phyloP scores from a whole-genome alignment of 495 filamentous ascomycete species.

The Podospora comata region DNA sequence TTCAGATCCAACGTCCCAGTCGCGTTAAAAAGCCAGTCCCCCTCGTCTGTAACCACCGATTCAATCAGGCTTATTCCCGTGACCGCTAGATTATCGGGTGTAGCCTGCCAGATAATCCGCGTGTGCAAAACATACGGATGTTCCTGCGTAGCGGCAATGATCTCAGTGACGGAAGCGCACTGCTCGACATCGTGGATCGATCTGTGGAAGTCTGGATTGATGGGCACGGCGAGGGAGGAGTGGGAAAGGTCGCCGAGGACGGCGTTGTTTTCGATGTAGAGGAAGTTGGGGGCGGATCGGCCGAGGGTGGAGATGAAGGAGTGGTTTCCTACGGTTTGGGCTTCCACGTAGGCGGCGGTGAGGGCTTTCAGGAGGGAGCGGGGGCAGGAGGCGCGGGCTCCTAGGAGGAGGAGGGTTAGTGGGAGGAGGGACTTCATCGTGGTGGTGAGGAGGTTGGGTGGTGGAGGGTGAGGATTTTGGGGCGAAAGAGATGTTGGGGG shows the following conservation, averaged over 20 bases:
- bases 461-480: background rate
- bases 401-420: slow-evolving; percentile 7
- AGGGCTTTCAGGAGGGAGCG: slow-evolving; percentile 23
- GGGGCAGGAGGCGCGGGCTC: slow-evolving; percentile 24
- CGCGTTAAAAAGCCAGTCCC: background rate
- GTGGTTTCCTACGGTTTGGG: slow-evolving; percentile 23
- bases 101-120: slow-evolving; percentile 32
- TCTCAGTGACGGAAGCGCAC: slow-evolving; percentile 49
- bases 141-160: slow-evolving; percentile 41
- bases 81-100: slow-evolving; percentile 37
- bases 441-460: background rate
- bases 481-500: background rate
- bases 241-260: slow-evolving; percentile 32
- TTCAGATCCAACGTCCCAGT: background rate
- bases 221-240: slow-evolving; percentile 37
- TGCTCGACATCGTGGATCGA: slow-evolving; percentile 14
- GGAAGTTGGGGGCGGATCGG: slow-evolving; percentile 18
- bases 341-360: slow-evolving; percentile 23
- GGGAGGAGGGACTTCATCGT: background rate
- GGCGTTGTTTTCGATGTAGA: slow-evolving; percentile 33
- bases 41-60: background rate
- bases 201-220: slow-evolving; percentile 43
- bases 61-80: slow-evolving; percentile 21
- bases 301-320: slow-evolving; percentile 17
- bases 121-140: slow-evolving; percentile 40